These are phyloP conservation scores for Leishmania major DNA, from an alignment of 208 protist genomes.

Conservation along the genomic window DNA sequence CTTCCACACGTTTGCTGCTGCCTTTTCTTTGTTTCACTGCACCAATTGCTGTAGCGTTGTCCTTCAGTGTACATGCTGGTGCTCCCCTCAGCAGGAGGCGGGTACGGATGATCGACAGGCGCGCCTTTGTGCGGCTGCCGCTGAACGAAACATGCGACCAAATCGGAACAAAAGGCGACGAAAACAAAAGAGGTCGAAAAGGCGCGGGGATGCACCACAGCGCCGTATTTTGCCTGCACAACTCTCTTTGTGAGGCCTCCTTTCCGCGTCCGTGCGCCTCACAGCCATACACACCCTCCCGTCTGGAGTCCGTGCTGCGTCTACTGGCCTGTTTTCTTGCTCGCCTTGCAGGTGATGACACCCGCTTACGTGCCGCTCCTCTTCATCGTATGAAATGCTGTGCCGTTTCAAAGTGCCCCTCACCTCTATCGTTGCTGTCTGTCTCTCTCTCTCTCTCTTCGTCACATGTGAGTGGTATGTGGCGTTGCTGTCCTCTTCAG, in stretches of 20 bases:
- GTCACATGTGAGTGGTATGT: not conserved
- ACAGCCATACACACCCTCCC: not conserved
- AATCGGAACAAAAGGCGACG: not conserved
- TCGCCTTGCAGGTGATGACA: not conserved
- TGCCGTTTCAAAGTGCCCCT: not conserved
- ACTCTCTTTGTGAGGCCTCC: not conserved
- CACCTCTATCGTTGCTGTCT: not conserved
- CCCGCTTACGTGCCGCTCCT: not conserved
- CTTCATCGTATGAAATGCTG: not conserved
- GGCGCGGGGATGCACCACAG: not conserved
- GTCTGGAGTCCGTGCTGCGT: not conserved
- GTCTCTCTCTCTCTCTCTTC: not conserved
- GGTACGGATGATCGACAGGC: not conserved
- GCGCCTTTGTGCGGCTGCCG: not conserved
- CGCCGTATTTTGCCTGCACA: not conserved
- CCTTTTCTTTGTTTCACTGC: conserved; percentile 6
- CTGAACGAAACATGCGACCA: not conserved
- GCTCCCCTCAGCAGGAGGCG: not conserved
- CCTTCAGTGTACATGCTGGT: not conserved
- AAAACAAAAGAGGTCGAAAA: no score
- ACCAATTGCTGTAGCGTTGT: not conserved
- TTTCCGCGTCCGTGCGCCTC: not conserved
- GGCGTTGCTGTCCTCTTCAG: not conserved
- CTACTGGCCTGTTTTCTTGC: not conserved
- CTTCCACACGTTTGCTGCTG: conserved; percentile 7